Evolutionary conservation across 257 asterid species (phyloP), one percentile per base, ranked within the genome.

Genomic region (Thymus mandschuricus): DNA sequence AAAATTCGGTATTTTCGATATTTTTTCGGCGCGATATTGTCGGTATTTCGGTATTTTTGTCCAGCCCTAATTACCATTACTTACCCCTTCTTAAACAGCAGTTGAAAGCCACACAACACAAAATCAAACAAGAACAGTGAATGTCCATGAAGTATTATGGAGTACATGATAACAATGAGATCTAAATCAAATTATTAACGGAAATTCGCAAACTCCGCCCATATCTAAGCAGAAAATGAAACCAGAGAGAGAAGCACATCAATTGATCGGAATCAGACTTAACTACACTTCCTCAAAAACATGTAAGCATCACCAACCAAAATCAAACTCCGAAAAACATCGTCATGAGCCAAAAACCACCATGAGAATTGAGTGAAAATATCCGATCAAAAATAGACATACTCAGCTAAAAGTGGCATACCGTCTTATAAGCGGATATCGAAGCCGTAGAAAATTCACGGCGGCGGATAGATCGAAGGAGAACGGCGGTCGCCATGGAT

Each of bases 381-480:
- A 68, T 9, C 2, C 28, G 33, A 43, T 5, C 54, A 4, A 13
- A 30, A n/a, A 21, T 2, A 4, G 13, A 52, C n/a, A 48, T 21
- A 21, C 21, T 3, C 44, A 15, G 29, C 4, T 35, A 28, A 30
- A 56, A 69, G 57, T 44, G 28, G 38, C 82, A 4, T 81, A 86
- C 91, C 10, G 82, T 68, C 80, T 41, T 80, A 43, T 73, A 77
- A 54, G 89, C 85, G 1, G 85, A 80, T 38, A 82, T 27, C 28
- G 92, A 74, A 10, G 79, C 75, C 6, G 87, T 71, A 3, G 86
- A 81, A 38, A 84, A 75, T 35, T 87, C 91, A 35, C 91, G 88
- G 64, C 88, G 93, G 6, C 91, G 88, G 55, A 87, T 41, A 63
- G 96, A 87, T 87, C 94, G 75, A 59, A 85, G 84, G 10, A 89